phyloP scores from a whole-genome alignment of 176 grass and related monocot species.

The bread wheat (Triticum aestivum) region IWGSC_CS_RefSeq_v2.1 NC_057814.1:511698277-511698776 shows the following conservation, averaged over 20 bases:
- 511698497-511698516: constrained; percentile 17
- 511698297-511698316: constrained; percentile 74
- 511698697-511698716: not conserved
- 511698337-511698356: constrained; percentile 70
- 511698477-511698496: constrained; percentile 49
- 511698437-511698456: constrained; percentile 45
- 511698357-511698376: constrained; percentile 77
- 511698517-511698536: not conserved
- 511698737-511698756: not conserved
- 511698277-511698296: constrained; percentile 77
- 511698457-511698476: constrained; percentile 65
- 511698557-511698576: not conserved
- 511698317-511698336: constrained; percentile 69
- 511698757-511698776: not conserved
- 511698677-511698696: not conserved
- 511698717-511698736: not conserved
- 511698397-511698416: constrained; percentile 77
- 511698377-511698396: constrained; percentile 75
- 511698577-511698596: not conserved
- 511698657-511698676: not conserved
- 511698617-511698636: not conserved
- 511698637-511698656: not conserved
- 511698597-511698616: not conserved
- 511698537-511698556: constrained; percentile 11
- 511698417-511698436: constrained; percentile 67